Evolutionary conservation across 805 yeast genomes (phyloP).

Genomic region (Myxozyma geophila): DNA sequence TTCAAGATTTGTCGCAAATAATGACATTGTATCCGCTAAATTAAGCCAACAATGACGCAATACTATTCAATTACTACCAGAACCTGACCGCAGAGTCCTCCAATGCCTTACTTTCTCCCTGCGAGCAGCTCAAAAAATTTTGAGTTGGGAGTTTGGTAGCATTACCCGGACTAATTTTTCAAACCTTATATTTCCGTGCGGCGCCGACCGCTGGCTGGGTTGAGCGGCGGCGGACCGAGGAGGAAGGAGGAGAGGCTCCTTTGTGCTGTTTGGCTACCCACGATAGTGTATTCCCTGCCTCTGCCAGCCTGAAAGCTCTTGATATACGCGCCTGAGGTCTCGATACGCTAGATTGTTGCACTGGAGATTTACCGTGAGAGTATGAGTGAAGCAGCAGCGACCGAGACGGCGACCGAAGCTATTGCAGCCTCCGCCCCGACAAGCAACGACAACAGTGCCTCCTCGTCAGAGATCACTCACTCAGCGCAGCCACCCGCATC

Average conservation of each 20-base stretch:
- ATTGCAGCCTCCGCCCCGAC: neutral
- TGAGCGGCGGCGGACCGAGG: neutral
- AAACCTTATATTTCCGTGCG: neutral
- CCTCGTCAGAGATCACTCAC: neutral
- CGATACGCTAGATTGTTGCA: neutral
- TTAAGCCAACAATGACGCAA: neutral
- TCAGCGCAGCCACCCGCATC: neutral
- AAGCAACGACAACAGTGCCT: neutral
- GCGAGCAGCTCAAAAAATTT: neutral
- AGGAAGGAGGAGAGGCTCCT: neutral
- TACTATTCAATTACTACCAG: neutral
- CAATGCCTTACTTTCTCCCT: neutral
- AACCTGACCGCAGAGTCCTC: neutral
- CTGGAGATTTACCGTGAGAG: neutral
- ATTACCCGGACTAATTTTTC: neutral
- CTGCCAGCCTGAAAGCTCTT: neutral
- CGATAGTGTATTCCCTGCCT: too few relatives aligned
- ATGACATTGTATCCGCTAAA: slow-evolving; percentile 2
- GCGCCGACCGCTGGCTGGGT: slow-evolving; percentile 1
- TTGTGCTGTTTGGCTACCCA: neutral
- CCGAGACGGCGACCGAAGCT: neutral
- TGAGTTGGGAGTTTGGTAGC: slow-evolving; percentile 4
- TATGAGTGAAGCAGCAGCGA: slow-evolving; percentile 2
- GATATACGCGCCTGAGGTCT: neutral
- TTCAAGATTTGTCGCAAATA: slow-evolving; percentile 17